phyloP scores from a whole-genome alignment of 1,139 yeast species.

The Zygoascus meyerae region DNA sequence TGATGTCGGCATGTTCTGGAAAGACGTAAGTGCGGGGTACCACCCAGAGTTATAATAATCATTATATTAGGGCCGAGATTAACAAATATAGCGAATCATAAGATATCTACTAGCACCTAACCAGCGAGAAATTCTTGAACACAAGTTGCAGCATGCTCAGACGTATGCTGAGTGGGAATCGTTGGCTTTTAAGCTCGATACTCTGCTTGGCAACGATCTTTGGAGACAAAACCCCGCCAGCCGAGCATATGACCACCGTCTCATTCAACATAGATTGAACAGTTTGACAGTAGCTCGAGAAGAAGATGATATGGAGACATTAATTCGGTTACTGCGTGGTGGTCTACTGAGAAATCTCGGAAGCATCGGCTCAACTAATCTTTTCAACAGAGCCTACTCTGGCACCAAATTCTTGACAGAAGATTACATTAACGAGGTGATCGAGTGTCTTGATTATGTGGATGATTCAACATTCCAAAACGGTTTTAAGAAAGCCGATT shows the following conservation, averaged over 20 bases:
- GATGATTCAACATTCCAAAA: constrained; percentile 24
- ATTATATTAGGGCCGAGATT: not conserved
- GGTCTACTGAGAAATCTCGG: constrained; percentile 88
- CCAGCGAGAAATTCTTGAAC: constrained; percentile 19
- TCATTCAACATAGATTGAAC: constrained; percentile 69
- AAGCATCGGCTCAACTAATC: constrained; percentile 72
- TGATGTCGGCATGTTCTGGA: constrained; percentile 28
- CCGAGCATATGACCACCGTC: constrained; percentile 73
- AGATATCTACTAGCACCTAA: constrained; percentile 19
- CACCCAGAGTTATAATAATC: constrained; percentile 12
- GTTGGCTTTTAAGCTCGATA: constrained; percentile 32
- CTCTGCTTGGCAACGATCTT: constrained; percentile 33
- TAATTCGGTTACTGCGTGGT: constrained; percentile 70
- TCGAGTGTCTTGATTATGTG: constrained; percentile 57
- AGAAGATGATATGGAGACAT: constrained; percentile 48
- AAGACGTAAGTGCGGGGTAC: constrained; percentile 16
- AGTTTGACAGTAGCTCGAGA: constrained; percentile 58
- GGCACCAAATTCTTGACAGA: constrained; percentile 89
- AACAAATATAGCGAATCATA: constrained; percentile 16
- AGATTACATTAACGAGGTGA: constrained; percentile 73
- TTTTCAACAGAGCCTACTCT: constrained; percentile 74
- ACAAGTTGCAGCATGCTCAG: constrained; percentile 23
- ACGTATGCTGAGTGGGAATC: constrained; percentile 33
- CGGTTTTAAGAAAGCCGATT: constrained; percentile 61
- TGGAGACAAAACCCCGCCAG: constrained; percentile 75